Base-by-base conservation (phyloP, 257 asterid genomes). In the Solanum gracilifrons region DNA sequence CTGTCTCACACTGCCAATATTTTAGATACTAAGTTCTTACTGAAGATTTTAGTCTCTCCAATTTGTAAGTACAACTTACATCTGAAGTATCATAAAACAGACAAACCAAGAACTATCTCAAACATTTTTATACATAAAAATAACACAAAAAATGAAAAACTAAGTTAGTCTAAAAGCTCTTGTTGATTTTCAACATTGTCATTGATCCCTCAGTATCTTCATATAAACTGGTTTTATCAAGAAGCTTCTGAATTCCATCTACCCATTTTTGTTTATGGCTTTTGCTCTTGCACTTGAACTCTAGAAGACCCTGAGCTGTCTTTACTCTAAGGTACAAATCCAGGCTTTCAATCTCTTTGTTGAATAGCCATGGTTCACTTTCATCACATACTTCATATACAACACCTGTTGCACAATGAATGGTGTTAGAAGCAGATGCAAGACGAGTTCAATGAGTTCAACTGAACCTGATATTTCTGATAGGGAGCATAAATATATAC, bases 241-340 rank as follows among this genome's bases (percentile, higher is more conserved):
- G 88, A 83, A 94, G 93, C 60, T 89, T 91, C 75, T 89, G 94
- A 85, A 96, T 93, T 85, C 95, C 95, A 43, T 88, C 90, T 84
- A 94, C 93, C 98, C 99, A 95, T 87, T 91, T 94, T 90, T 96
- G 95, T 77, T 91, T 93, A 58, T 94, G 93, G 86, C 88, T 87
- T 90, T 88, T 93, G 90, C 89, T 95, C 93, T 91, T 94, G 93
- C 98, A 96, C 91, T 95, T 96, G 91, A 95, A 96, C 92, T 94
- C 98, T 89, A 93, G 41, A 62, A 96, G 92, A 8, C 97, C 98
- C 77, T 88, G 94, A 72, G 93, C 93, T 66, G 99, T 95, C 91
- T 91, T 95, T 51, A 93, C 94, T 77, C 98, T 98, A 51, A 96
- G 93, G 90, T 92, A 91, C 46, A 93, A 87, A 90, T 95, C 99